These are phyloP conservation scores for Kokia cookei DNA, from an alignment of 441 rosid genomes.

Conservation along the genomic window DNA sequence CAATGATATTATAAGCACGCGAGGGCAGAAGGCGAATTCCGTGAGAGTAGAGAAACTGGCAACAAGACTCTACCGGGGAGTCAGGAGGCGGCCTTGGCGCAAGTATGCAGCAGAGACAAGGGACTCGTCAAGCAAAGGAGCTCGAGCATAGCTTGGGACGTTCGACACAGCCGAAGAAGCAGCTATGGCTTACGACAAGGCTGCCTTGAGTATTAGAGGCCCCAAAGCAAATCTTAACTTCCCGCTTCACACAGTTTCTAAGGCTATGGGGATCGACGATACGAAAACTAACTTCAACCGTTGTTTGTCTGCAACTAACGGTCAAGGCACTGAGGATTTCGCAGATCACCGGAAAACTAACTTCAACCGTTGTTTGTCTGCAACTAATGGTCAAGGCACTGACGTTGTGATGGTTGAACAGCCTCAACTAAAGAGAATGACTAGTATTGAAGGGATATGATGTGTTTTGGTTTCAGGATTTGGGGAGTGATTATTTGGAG, in stretches of 20 bases:
- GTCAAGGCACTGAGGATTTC: background rate
- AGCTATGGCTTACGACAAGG: constrained; percentile 66
- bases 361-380: background rate
- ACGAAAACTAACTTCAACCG: background rate
- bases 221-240: constrained; percentile 47
- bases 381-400: background rate
- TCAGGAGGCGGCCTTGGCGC: constrained; percentile 56
- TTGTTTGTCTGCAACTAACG: background rate
- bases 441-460: constrained; percentile 2
- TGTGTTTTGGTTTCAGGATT: constrained; percentile 39
- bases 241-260: constrained; percentile 40
- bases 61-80: constrained; percentile 45
- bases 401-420: constrained; percentile 15
- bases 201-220: constrained; percentile 53
- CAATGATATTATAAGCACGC: background rate
- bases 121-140: constrained; percentile 52
- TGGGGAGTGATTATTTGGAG: constrained; percentile 70
- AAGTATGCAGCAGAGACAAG: constrained; percentile 60
- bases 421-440: constrained; percentile 31
- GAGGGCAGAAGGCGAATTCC: background rate
- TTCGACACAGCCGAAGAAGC: constrained; percentile 58
- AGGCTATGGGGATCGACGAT: constrained; percentile 30
- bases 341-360: constrained; percentile 22
- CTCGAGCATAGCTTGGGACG: constrained; percentile 64
- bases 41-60: constrained; percentile 14